Evolutionary conservation across 2,329 filamentous ascomycete genomes (phyloP).

Genomic region (Didymella lethalis): DNA sequence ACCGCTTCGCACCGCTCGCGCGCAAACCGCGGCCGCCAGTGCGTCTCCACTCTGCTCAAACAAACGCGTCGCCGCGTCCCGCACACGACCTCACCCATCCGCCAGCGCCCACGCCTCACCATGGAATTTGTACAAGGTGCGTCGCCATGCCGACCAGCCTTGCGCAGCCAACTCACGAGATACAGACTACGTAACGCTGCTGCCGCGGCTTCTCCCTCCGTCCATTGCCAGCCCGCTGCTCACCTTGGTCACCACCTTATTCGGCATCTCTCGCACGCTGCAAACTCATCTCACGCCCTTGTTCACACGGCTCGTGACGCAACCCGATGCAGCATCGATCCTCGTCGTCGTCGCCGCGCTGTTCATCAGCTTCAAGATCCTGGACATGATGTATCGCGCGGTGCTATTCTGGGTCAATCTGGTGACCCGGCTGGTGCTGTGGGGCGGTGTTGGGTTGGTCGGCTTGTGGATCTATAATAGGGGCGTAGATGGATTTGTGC

Average conservation of each 20-base stretch:
- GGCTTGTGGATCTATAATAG: slow-evolving; percentile 66
- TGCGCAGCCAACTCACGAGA: slow-evolving; percentile 19
- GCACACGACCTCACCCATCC: slow-evolving; percentile 16
- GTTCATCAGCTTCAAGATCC: slow-evolving; percentile 69
- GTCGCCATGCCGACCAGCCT: slow-evolving; percentile 7
- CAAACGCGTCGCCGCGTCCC: slow-evolving; percentile 30
- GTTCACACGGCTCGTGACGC: slow-evolving; percentile 36
- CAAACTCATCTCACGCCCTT: slow-evolving; percentile 43
- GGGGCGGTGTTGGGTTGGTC: slow-evolving; percentile 64
- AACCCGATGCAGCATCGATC: slow-evolving; percentile 60
- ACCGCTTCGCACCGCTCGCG: slow-evolving; percentile 20
- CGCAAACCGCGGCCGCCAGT: slow-evolving; percentile 8
- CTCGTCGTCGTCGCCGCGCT: slow-evolving; percentile 67
- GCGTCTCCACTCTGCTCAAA: slow-evolving; percentile 16
- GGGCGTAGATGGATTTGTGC: slow-evolving; percentile 69
- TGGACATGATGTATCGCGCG: slow-evolving; percentile 73
- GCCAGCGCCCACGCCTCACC: slow-evolving; percentile 25
- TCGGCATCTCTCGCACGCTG: slow-evolving; percentile 40
- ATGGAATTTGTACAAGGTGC: slow-evolving; percentile 46
- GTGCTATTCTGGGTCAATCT: slow-evolving; percentile 81
- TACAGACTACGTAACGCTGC: slow-evolving; percentile 45
- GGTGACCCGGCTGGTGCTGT: slow-evolving; percentile 69
- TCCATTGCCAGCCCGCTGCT: slow-evolving; percentile 43
- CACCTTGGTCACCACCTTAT: slow-evolving; percentile 37
- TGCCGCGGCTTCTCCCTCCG: slow-evolving; percentile 44